Evolutionary conservation across 306 rosid genomes (phyloP).

Genomic region (Acmispon strigosus): DNA sequence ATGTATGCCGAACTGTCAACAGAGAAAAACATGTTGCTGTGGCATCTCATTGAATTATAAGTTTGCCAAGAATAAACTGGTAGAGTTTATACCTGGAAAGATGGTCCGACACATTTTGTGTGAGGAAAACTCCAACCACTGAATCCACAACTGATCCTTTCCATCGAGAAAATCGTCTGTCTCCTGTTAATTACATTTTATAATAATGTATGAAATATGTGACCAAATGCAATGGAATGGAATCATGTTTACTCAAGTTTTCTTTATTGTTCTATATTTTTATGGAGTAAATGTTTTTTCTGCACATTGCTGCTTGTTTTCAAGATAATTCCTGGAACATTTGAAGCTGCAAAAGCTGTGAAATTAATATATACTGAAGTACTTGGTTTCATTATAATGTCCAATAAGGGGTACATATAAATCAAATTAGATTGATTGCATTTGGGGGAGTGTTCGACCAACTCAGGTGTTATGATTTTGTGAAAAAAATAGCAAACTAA

Average conservation of each 20-base stretch:
- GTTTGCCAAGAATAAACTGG: background rate
- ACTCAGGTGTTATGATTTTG: no score
- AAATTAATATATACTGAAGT: background rate
- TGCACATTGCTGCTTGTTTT: background rate
- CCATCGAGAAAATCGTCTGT: slow-evolving; percentile 93
- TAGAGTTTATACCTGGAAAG: slow-evolving; percentile 69
- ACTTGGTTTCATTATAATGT: background rate
- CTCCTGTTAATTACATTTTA: slow-evolving; percentile 61
- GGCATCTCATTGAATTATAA: background rate
- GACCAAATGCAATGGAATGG: background rate
- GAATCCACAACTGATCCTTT: slow-evolving; percentile 99
- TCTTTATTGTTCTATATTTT: background rate
- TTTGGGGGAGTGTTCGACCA: no score
- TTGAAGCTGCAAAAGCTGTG: background rate
- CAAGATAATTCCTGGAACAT: background rate
- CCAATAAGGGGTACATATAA: background rate
- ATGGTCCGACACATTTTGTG: slow-evolving; percentile 98
- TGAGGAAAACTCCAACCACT: slow-evolving; percentile 94
- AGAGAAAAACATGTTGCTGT: slow-evolving; percentile 18
- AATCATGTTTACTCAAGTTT: background rate
- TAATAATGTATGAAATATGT: background rate
- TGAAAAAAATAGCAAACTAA: no score
- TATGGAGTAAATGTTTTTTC: background rate
- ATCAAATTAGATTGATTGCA: background rate
- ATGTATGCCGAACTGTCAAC: slow-evolving; percentile 89